Percentiles rank a stretch among this genome's conserved stretches.
Evolutionary conservation across 2,329 filamentous ascomycete genomes (phyloP).

Genomic region (Myrmaecium sp.): DNA sequence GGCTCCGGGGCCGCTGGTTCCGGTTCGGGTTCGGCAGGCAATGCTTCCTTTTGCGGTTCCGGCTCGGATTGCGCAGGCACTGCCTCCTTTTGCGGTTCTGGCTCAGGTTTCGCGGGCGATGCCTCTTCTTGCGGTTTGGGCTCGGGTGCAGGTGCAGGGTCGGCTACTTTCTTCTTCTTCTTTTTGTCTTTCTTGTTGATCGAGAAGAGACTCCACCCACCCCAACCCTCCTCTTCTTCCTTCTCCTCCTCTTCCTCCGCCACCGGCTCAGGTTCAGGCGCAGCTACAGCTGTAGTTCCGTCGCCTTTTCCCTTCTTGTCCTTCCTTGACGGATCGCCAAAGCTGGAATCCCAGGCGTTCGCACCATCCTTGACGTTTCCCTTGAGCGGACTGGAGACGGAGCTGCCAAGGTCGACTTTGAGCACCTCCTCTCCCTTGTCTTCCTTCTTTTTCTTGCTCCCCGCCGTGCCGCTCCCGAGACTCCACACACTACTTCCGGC

Average conservation of each 20-base stretch:
- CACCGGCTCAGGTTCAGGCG: conserved; percentile 9
- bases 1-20: conserved; percentile 12
- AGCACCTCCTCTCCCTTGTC: conserved; percentile 16
- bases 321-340: conserved; percentile 23
- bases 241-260: conserved; percentile 10
- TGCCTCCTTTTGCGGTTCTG: conserved; percentile 12
- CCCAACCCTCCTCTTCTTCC: conserved; percentile 4
- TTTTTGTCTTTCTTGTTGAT: conserved; percentile 9
- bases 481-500: too few species aligned
- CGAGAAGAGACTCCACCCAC: conserved; percentile 3
- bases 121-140: conserved; percentile 11
- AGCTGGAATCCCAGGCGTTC: too few species aligned
- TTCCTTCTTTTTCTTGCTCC: conserved; percentile 13
- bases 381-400: conserved; percentile 8
- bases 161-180: conserved; percentile 11
- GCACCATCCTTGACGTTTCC: too few species aligned
- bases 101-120: conserved; percentile 2
- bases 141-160: conserved; percentile 6
- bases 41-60: conserved; percentile 18
- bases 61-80: too few species aligned
- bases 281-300: conserved; percentile 8
- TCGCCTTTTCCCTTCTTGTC: conserved; percentile 26
- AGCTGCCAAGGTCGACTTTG: conserved; percentile 31
- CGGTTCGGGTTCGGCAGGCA: conserved; percentile 14
- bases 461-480: too few species aligned